Percentiles rank a stretch among this genome's conserved stretches.
Conservation (phyloP, 1,284 basidiomycete genomes). For the Anthracocystis walkeri region DNA sequence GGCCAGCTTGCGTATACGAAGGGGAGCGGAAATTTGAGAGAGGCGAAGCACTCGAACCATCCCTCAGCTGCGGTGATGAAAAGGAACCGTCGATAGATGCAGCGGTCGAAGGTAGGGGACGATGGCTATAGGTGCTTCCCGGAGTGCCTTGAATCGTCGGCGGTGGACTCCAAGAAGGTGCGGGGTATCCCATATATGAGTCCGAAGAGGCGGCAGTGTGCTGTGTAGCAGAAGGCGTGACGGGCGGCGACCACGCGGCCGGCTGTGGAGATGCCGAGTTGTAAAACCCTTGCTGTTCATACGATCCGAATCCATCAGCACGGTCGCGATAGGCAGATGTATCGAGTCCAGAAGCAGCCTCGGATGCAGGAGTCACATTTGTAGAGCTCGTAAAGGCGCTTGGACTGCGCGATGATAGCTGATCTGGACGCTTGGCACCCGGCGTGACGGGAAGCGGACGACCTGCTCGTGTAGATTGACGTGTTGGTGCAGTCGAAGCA, state of each 20-base stretch:
- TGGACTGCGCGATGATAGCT: slow-evolving; percentile 13
- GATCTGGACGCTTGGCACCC: slow-evolving; percentile 6
- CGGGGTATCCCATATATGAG: slow-evolving; percentile 26
- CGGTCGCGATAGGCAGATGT: slow-evolving; percentile 18
- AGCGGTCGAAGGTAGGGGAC: slow-evolving; percentile 38
- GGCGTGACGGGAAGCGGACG: slow-evolving; percentile 42
- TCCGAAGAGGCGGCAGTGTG: slow-evolving; percentile 17
- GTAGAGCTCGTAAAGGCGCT: slow-evolving; percentile 2
- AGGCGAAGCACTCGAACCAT: slow-evolving; percentile 26
- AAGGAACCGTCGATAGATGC: slow-evolving; percentile 34
- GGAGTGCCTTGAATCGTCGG: slow-evolving; percentile 33
- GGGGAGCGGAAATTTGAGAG: slow-evolving; percentile 39
- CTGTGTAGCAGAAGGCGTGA: slow-evolving; percentile 26
- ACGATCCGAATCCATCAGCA: slow-evolving; percentile 3
- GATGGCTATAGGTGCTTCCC: slow-evolving; percentile 29
- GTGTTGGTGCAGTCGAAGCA: slow-evolving; percentile 1
- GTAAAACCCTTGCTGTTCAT: slow-evolving; percentile 33
- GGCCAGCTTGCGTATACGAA: slow-evolving; percentile 22
- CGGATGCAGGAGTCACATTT: not conserved
- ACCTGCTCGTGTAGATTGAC: slow-evolving; percentile 27
- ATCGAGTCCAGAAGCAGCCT: slow-evolving; percentile 2
- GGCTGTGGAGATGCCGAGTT: slow-evolving; percentile 32
- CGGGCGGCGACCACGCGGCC: slow-evolving; percentile 28
- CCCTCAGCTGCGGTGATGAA: slow-evolving; percentile 30
- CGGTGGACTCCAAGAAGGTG: slow-evolving; percentile 40